Base-by-base conservation (phyloP, 2,329 filamentous ascomycete genomes). In the Alternaria conjuncta region DNA sequence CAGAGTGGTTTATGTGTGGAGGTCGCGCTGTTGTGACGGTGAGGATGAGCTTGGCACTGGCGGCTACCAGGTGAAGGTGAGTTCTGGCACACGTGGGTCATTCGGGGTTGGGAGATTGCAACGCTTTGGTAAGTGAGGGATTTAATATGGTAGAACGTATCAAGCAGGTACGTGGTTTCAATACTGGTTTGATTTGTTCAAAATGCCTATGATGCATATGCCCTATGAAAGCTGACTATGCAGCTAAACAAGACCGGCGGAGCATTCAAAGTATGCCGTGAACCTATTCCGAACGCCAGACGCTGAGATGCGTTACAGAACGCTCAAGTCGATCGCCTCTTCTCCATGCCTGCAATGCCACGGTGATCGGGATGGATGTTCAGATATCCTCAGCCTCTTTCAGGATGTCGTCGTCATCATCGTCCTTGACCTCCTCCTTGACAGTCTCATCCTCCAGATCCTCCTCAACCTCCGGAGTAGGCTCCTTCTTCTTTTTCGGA, bases 341-440 rank as follows among this genome's bases (percentile, higher is more conserved):
- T n/a, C 5, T 5, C 6, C 18, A 32, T 23, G 4, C 18, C 13
- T 7, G 6, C 12, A 20, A 15, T 18, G 12, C 20, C 28, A 36
- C 1, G 11, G 8, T 36, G 3, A 3, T 23, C 28, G 28, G 11
- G 2, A 2, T 11, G 3, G 20, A 23, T 2, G 3, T 7, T 53
- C 49, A 25, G 49, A 53, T 53, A 2, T 15, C 13, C 1, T 53
- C 49, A n/a, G 20, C 49, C 49, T 36, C 49, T 13, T 53, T 23
- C 3, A 53, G 49, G 5, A 49, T 28, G 15, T 64, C 28, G 6
- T 30, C n/a, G n/a, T 62, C 43, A 12, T 41, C 13, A 6, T 55
- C 23, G 2, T 44, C 50, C 46, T 61, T 36, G 11, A 32, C 6
- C 15, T 68, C 66, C 3, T 5, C 1, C 46, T 66, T 61, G 60